Evolutionary conservation across 2,329 filamentous ascomycete species (phyloP), one percentile per base, ranked within the genome.

Genomic region (Monilinia laxa): DNA sequence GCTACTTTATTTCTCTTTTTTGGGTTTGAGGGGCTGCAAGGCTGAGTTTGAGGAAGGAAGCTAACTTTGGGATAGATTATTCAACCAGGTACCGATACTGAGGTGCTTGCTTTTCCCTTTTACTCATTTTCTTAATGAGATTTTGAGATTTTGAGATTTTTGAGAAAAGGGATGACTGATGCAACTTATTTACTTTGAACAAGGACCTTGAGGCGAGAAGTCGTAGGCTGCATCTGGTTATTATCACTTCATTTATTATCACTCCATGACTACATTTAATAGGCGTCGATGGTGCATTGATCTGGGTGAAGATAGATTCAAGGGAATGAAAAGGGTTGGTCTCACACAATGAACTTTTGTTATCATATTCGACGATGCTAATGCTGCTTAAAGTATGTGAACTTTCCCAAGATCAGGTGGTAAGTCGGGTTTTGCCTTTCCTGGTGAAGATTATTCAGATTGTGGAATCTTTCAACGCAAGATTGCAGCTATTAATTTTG

Each of bases 1-100:
- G 51, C 25, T 60, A 10, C 25, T 38, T 49, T 5, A 47, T 20
- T 40, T 38, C 14, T 35, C 25, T n/a, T 2, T 56, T 10, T 7
- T 23, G n/a, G 9, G 3, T 18, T n/a, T 25, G 2, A 14, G 9
- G n/a, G n/a, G 6, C 28, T 3, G 2, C 7, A 40, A 5, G 31
- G 2, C 25, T n/a, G n/a, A 12, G n/a, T 12, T 38, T 14, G 14
- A 25, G 14, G 28, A 56, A 20, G 38, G 25, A 42, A 4, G 65
- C 70, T 72, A 53, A 71, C 35, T n/a, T 54, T 25, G 28, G 28
- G 59, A 45, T 63, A 72, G 72, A 84, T 76, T 90, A 90, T 75
- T 89, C 86, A 47, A 90, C 88, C 2, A 82, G 88, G 75, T 91
- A 90, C 75, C 81, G 88, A 67, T 90, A 91, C 76, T 91, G 75